Percentiles rank a stretch among this genome's conserved stretches.
Conservation (phyloP, 1,284 basidiomycete species). For the Microbotryomycetes sp. region DNA sequence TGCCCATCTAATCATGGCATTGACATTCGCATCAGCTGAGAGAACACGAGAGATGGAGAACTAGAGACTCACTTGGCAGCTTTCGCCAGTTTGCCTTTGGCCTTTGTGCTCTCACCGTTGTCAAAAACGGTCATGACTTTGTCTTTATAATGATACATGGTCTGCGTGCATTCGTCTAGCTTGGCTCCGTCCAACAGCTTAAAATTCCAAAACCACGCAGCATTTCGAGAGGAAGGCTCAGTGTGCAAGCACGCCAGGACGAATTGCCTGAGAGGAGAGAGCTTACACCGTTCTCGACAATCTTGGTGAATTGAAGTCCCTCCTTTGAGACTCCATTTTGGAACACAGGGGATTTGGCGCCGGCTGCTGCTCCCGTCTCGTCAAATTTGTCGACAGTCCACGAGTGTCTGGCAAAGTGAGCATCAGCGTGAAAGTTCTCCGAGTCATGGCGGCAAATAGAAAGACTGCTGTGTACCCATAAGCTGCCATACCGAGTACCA, state of each 20-base stretch:
- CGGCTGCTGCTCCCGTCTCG: neutral
- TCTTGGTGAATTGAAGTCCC: neutral
- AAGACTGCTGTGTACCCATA: neutral
- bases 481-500: neutral
- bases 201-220: too few relatives aligned
- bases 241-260: neutral
- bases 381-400: neutral
- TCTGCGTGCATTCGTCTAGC: neutral
- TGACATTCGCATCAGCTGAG: neutral
- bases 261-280: neutral
- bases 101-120: neutral
- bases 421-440: neutral
- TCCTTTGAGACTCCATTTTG: neutral
- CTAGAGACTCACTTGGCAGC: neutral
- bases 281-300: neutral
- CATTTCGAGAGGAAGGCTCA: too few relatives aligned
- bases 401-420: neutral
- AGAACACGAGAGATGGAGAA: neutral
- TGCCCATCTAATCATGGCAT: neutral
- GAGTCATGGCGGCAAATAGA: neutral
- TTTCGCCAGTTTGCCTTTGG: neutral
- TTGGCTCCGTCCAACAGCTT: too few relatives aligned
- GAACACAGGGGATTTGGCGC: neutral
- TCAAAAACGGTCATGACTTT: neutral
- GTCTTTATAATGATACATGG: neutral